These are phyloP conservation scores for Torulaspora franciscae DNA, from an alignment of 805 yeast species.

Conservation along the genomic window DNA sequence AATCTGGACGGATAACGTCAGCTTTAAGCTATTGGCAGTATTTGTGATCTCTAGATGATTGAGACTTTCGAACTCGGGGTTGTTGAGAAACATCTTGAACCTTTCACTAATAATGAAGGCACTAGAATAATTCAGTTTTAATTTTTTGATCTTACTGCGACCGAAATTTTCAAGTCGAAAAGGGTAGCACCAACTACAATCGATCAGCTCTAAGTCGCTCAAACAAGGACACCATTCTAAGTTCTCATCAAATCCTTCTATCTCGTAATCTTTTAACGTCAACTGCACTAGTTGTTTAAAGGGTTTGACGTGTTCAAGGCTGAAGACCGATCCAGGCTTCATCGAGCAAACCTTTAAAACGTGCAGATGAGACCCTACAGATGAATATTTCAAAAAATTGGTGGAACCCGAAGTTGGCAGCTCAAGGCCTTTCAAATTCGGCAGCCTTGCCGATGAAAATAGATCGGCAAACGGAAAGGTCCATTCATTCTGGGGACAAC, in stretches of 20 bases:
- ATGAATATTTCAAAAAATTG: slow-evolving; percentile 36
- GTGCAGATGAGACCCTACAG: slow-evolving; percentile 11
- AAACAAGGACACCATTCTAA: slow-evolving; percentile 23
- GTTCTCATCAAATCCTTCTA: slow-evolving; percentile 40
- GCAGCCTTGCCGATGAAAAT: slow-evolving; percentile 18
- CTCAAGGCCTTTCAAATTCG: slow-evolving; percentile 23
- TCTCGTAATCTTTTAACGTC: slow-evolving; percentile 39
- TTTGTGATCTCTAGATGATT: slow-evolving; percentile 31
- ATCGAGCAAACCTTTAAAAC: slow-evolving; percentile 23
- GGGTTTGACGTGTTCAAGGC: slow-evolving; percentile 41
- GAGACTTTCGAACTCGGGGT: slow-evolving; percentile 28
- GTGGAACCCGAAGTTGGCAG: slow-evolving; percentile 32
- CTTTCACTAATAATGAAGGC: slow-evolving; percentile 38
- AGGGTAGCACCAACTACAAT: slow-evolving; percentile 58
- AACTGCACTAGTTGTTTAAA: slow-evolving; percentile 37
- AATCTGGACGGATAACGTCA: slow-evolving; percentile 34
- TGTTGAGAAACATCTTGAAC: slow-evolving; percentile 30
- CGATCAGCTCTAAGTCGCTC: slow-evolving; percentile 32
- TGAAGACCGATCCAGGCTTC: slow-evolving; percentile 34
- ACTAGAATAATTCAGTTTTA: slow-evolving; percentile 29
- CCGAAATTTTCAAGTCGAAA: slow-evolving; percentile 39
- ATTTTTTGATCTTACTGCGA: slow-evolving; percentile 20
- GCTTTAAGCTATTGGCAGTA: slow-evolving; percentile 24
- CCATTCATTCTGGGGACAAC: slow-evolving; percentile 36
- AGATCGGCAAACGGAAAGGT: slow-evolving; percentile 32